Evolutionary conservation across 2,329 filamentous ascomycete genomes (phyloP).

Genomic region (Alternaria hordeiaustralica): DNA sequence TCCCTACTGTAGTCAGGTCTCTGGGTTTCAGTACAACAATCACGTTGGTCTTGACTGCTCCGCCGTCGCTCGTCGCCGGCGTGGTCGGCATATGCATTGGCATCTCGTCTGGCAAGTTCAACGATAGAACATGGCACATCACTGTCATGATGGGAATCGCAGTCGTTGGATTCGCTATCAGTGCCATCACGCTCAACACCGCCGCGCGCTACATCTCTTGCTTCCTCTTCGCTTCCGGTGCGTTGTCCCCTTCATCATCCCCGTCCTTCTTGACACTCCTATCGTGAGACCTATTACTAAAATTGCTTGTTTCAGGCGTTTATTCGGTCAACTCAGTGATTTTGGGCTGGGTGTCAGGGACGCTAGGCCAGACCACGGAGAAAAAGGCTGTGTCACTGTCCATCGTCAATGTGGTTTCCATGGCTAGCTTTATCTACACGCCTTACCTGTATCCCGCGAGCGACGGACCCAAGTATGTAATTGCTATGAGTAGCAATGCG

Average conservation of each 20-base stretch:
- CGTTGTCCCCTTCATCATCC: neutral
- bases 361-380: slow-evolving; percentile 49
- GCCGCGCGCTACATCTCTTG: slow-evolving; percentile 8
- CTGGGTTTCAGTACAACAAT: slow-evolving; percentile 39
- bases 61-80: slow-evolving; percentile 43
- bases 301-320: slow-evolving; percentile 25
- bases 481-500: slow-evolving; percentile 31
- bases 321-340: slow-evolving; percentile 45
- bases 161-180: slow-evolving; percentile 41
- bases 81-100: slow-evolving; percentile 28
- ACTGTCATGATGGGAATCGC: slow-evolving; percentile 32
- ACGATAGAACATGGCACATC: slow-evolving; percentile 45
- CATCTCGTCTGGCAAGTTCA: slow-evolving; percentile 33
- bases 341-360: slow-evolving; percentile 49
- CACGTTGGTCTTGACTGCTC: slow-evolving; percentile 37
- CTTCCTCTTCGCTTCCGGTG: slow-evolving; percentile 9
- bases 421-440: slow-evolving; percentile 48
- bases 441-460: slow-evolving; percentile 33
- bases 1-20: slow-evolving; percentile 42
- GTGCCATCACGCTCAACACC: slow-evolving; percentile 17
- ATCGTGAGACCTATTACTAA: neutral
- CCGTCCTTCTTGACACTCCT: neutral
- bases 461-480: slow-evolving; percentile 24
- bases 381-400: slow-evolving; percentile 51
- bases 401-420: slow-evolving; percentile 51